Evolutionary conservation across 1,284 basidiomycete genomes (phyloP).

Genomic region (Sporisorium scitamineum): DNA sequence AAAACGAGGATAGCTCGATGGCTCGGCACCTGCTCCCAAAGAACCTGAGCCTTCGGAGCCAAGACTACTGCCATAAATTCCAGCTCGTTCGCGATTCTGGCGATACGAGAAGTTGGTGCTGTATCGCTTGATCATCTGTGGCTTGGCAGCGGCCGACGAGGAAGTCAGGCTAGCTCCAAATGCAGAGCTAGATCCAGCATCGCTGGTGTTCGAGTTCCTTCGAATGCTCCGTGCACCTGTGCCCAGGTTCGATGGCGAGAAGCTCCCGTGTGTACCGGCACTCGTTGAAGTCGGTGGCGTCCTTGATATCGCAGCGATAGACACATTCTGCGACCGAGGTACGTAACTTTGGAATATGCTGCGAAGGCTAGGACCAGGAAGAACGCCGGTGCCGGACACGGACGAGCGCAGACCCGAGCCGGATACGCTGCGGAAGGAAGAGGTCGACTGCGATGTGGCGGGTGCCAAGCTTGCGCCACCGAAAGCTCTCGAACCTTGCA

Average conservation of each 20-base stretch:
- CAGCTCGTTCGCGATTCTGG: conserved; percentile 33
- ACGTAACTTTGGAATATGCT: conserved; percentile 57
- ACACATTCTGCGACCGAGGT: conserved; percentile 34
- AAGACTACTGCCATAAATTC: conserved; percentile 41
- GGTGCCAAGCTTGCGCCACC: conserved; percentile 13
- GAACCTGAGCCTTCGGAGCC: conserved; percentile 34
- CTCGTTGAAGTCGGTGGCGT: conserved; percentile 41
- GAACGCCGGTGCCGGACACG: conserved; percentile 15
- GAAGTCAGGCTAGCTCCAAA: conserved; percentile 26
- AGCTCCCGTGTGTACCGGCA: conserved; percentile 26
- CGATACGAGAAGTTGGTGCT: conserved; percentile 58
- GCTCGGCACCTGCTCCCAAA: conserved; percentile 31
- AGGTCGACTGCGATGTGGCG: conserved; percentile 10
- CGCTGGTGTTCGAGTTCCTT: conserved; percentile 42
- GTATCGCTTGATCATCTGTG: conserved; percentile 63
- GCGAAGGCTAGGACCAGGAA: conserved; percentile 40
- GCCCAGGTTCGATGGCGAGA: conserved; percentile 40
- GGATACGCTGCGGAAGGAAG: conserved; percentile 33
- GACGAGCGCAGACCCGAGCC: conserved; percentile 40
- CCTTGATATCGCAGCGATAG: conserved; percentile 30
- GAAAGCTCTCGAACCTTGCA: conserved; percentile 19
- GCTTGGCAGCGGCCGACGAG: conserved; percentile 31
- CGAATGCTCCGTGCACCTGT: conserved; percentile 33
- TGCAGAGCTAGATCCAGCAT: conserved; percentile 41
- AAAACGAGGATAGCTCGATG: conserved; percentile 42